A percentile compares a stretch with the other conserved stretches of the same genome.
Conservation (phyloP, 371 early-diverging fungal species). For the Syncephalis plumigaleata region DNA sequence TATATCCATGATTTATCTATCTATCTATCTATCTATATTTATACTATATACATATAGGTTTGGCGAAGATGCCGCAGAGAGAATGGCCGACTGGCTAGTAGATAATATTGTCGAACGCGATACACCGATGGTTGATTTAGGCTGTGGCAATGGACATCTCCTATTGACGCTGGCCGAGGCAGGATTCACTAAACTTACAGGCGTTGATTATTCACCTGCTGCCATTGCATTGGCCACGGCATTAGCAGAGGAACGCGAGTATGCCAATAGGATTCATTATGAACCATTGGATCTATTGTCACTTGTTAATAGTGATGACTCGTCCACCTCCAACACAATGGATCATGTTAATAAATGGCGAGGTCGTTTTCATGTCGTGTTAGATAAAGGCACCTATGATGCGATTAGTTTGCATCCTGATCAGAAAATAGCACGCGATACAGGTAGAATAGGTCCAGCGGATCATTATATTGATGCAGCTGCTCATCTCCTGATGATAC, state of each 20-base stretch:
- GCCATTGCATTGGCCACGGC: conserved; percentile 51
- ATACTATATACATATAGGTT: conserved; percentile 27
- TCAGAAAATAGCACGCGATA: conserved; percentile 17
- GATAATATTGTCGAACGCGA: conserved; percentile 18
- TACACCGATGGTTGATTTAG: conserved; percentile 54
- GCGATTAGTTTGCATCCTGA: conserved; percentile 65
- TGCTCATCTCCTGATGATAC: neutral
- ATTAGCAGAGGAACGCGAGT: conserved; percentile 20
- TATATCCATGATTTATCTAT: neutral
- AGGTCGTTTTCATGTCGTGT: conserved; percentile 31
- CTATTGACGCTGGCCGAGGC: conserved; percentile 46
- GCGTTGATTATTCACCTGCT: conserved; percentile 70
- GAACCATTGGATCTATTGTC: conserved; percentile 44
- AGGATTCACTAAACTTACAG: conserved; percentile 51
- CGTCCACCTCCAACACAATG: conserved; percentile 17
- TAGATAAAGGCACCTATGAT: conserved; percentile 91
- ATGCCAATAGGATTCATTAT: conserved; percentile 21
- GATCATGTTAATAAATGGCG: too few species aligned
- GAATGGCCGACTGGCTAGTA: conserved; percentile 70
- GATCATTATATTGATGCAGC: conserved; percentile 21
- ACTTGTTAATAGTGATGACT: conserved; percentile 5
- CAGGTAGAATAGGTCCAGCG: conserved; percentile 8
- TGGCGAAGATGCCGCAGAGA: conserved; percentile 63
- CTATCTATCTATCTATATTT: neutral
- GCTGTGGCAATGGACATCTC: conserved; percentile 87